A percentile compares a stretch with the other conserved stretches of the same genome.
phyloP scores from a whole-genome alignment of 1,139 yeast species.

The Yarrowia galli region DNA sequence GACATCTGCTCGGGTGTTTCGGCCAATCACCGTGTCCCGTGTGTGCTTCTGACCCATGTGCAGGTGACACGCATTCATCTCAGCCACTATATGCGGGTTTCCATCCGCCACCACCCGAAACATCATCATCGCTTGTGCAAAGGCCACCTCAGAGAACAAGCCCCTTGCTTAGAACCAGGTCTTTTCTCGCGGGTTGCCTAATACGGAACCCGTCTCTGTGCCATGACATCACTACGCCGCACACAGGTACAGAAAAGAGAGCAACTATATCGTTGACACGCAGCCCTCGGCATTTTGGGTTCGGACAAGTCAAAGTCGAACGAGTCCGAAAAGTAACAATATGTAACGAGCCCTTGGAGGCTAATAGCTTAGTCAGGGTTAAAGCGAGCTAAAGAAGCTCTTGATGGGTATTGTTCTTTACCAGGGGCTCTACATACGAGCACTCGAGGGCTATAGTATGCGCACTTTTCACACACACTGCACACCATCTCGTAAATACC shows the following conservation, averaged over 20 bases:
- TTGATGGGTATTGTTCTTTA: background rate
- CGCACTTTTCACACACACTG: no score
- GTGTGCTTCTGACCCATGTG: background rate
- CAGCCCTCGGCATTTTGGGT: background rate
- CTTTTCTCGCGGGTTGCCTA: background rate
- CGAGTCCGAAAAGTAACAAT: slow-evolving; percentile 9
- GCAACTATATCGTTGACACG: slow-evolving; percentile 23
- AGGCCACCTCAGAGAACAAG: slow-evolving; percentile 16
- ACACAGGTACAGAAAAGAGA: slow-evolving; percentile 11
- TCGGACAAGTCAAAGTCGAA: background rate
- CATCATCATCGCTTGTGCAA: background rate
- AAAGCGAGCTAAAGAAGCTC: background rate
- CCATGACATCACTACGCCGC: slow-evolving; percentile 12
- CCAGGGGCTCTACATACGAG: background rate
- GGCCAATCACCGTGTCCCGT: slow-evolving; percentile 10
- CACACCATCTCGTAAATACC: no score
- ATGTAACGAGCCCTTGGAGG: slow-evolving; percentile 4
- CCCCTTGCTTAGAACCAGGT: background rate
- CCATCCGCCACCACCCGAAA: slow-evolving; percentile 12
- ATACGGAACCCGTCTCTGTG: background rate
- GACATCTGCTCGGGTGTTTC: background rate
- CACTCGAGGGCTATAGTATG: no score
- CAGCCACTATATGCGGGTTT: slow-evolving; percentile 5
- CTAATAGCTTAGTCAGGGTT: background rate
- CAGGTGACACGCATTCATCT: background rate